Percentiles rank a stretch among this genome's conserved stretches.
Conservation (phyloP, 140 eudicot genomes). For the Erigeron philadelphicus region DNA sequence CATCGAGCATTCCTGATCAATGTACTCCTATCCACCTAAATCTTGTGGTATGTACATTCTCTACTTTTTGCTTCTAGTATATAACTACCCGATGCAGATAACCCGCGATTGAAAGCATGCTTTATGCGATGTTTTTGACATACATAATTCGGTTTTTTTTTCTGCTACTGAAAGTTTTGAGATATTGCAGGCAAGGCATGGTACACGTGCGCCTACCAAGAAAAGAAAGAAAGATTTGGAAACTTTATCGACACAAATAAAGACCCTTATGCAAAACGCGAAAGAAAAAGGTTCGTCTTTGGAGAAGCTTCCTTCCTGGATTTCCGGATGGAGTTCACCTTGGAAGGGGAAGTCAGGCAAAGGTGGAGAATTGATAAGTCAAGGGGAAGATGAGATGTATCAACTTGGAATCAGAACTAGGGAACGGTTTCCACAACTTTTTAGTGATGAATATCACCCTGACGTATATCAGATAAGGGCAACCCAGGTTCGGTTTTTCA, state of each 20-base stretch:
- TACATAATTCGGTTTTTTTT: neutral
- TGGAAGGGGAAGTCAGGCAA: slow-evolving; percentile 67
- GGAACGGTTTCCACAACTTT: slow-evolving; percentile 57
- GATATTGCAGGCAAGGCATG: slow-evolving; percentile 80
- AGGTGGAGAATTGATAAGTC: slow-evolving; percentile 74
- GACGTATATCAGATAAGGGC: slow-evolving; percentile 72
- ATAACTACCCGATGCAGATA: neutral
- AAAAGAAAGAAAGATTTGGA: slow-evolving; percentile 67
- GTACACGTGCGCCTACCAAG: slow-evolving; percentile 97
- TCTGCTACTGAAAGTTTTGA: neutral
- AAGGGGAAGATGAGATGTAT: slow-evolving; percentile 84
- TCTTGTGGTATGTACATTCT: slow-evolving; percentile 63
- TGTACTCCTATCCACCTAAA: slow-evolving; percentile 87
- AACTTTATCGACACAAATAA: slow-evolving; percentile 41
- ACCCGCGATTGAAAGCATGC: too few species aligned
- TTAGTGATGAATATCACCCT: slow-evolving; percentile 72
- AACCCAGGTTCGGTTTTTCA: slow-evolving; percentile 60
- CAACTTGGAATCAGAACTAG: slow-evolving; percentile 65
- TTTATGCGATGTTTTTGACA: neutral
- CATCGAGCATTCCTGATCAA: slow-evolving; percentile 60
- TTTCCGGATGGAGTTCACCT: slow-evolving; percentile 77
- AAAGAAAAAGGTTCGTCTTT: slow-evolving; percentile 45
- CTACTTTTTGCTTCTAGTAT: slow-evolving; percentile 8
- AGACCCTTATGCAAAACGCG: slow-evolving; percentile 48
- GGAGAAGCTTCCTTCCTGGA: slow-evolving; percentile 71